Evolutionary conservation across 2,329 filamentous ascomycete genomes (phyloP).

Genomic region (Neofusicoccum ribis): DNA sequence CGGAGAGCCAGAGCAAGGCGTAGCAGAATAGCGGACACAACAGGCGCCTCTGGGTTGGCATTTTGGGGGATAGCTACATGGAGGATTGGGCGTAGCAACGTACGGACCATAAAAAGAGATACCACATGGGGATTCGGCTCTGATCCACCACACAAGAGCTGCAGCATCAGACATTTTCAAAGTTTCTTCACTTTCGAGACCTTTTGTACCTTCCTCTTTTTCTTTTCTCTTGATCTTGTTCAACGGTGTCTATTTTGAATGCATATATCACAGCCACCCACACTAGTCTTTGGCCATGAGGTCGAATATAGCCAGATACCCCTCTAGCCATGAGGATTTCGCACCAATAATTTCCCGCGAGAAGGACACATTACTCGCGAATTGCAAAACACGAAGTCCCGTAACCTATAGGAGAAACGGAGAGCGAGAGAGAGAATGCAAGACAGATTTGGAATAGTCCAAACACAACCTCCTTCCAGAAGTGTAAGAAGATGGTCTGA

Average conservation of each 20-base stretch:
- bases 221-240: background rate
- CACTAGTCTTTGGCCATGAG: background rate
- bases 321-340: background rate
- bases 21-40: background rate
- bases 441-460: background rate
- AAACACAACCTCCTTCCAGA: slow-evolving; percentile 1
- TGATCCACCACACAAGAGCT: background rate
- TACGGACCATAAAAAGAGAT: background rate
- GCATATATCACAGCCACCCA: background rate
- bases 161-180: background rate
- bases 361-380: background rate
- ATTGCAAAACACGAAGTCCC: too few species aligned
- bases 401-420: too few species aligned
- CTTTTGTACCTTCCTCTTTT: background rate
- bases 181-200: background rate
- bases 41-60: background rate
- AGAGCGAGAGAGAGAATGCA: background rate
- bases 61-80: background rate
- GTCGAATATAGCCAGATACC: background rate
- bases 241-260: background rate
- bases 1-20: background rate
- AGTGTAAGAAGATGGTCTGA: background rate
- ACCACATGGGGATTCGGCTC: background rate
- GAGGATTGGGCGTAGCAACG: too few species aligned
- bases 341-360: background rate